Evolutionary conservation across 345 rosid genomes (phyloP).

Genomic region (Arabidopsis suecica): DNA sequence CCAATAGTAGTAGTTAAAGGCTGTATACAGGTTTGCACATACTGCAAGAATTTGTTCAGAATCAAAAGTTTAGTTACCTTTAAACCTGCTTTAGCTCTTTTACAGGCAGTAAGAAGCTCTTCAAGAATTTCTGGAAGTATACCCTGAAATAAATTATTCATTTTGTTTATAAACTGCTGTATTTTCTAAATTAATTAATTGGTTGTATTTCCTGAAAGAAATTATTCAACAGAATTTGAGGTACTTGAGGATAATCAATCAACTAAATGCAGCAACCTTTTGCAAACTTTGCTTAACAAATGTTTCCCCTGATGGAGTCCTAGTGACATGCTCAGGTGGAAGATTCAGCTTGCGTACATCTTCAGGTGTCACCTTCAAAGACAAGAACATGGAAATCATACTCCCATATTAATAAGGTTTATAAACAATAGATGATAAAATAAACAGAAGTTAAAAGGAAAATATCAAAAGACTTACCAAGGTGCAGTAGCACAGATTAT

Average conservation of each 20-base stretch:
- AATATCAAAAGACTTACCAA: constrained; percentile 58
- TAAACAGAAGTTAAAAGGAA: constrained; percentile 8
- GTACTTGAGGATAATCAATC: constrained; percentile 1
- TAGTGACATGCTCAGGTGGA: constrained; percentile 53
- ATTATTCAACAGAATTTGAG: constrained; percentile 11
- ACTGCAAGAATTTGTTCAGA: constrained; percentile 18
- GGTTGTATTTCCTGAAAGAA: constrained; percentile 23
- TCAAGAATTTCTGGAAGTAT: constrained; percentile 99
- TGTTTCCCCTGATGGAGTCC: constrained; percentile 89
- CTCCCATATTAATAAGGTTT: constrained; percentile 24
- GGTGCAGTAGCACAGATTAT: constrained; percentile 94
- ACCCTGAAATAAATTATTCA: constrained; percentile 60
- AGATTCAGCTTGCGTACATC: too few relatives aligned
- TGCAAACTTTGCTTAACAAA: constrained; percentile 84
- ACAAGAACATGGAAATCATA: not conserved
- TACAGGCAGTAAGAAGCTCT: constrained; percentile 89
- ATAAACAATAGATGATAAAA: constrained; percentile 7
- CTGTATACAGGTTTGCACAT: constrained; percentile 24
- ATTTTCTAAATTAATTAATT: not conserved
- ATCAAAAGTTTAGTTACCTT: constrained; percentile 57
- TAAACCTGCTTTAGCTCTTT: constrained; percentile 93
- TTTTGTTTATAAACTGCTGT: constrained; percentile 23
- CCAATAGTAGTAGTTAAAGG: constrained; percentile 8
- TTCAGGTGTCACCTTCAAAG: too few relatives aligned
- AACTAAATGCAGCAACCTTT: constrained; percentile 47